These are phyloP conservation scores for Euphorbia pulcherrima DNA, from an alignment of 345 rosid species.

Conservation along the genomic window DNA sequence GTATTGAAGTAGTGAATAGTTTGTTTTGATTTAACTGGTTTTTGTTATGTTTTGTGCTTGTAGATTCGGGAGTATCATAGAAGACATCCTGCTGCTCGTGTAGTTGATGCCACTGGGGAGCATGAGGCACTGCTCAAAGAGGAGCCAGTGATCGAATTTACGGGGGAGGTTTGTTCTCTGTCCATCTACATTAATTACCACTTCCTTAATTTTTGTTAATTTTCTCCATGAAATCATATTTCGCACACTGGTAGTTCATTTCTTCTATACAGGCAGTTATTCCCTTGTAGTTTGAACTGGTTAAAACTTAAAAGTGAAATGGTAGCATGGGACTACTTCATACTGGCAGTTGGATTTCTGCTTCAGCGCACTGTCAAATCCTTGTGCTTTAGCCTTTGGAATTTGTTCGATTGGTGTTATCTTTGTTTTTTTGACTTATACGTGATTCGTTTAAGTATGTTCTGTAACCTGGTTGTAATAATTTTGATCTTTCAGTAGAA, in stretches of 20 bases:
- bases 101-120: slow-evolving; percentile 69
- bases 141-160: slow-evolving; percentile 75
- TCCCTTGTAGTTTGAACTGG: neutral
- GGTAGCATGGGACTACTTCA: neutral
- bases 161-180: slow-evolving; percentile 66
- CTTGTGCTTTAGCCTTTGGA: neutral
- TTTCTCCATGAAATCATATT: neutral
- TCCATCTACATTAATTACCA: neutral
- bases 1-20: neutral
- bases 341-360: neutral
- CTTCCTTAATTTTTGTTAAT: neutral
- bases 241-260: neutral
- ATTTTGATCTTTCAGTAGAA: neutral
- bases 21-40: neutral
- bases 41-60: neutral
- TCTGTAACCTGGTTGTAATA: neutral
- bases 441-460: neutral
- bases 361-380: neutral
- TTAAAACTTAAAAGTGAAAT: neutral
- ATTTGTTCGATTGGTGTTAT: neutral
- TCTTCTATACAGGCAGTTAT: neutral
- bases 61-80: slow-evolving; percentile 91
- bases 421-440: neutral
- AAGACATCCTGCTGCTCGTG: slow-evolving; percentile 76
- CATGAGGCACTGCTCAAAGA: slow-evolving; percentile 69